Percentiles rank a stretch among this genome's conserved stretches.
Conservation (phyloP, 371 early-diverging fungal species). For the Mortierella sp. region DNA sequence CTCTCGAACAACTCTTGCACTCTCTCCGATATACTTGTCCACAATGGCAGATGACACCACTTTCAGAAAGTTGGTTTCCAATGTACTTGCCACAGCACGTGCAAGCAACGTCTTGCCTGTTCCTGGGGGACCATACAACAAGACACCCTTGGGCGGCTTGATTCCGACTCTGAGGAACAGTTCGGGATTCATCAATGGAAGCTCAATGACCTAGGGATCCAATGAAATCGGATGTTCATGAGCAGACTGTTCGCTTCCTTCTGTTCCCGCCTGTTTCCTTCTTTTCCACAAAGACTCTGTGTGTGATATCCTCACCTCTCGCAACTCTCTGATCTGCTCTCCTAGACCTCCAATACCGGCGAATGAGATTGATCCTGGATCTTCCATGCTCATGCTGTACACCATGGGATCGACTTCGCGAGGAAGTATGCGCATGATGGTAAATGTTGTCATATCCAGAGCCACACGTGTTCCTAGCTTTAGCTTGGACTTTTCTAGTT, state of each 20-base stretch:
- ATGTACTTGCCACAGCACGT: conserved; percentile 82
- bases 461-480: conserved; percentile 98
- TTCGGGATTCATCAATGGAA: conserved; percentile 98
- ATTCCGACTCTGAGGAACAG: conserved; percentile 99
- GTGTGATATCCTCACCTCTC: conserved; percentile 81
- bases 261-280: no score
- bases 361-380: conserved; percentile 96
- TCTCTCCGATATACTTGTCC: conserved; percentile 95
- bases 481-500: conserved; percentile 91
- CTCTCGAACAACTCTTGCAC: conserved; percentile 93
- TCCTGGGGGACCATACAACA: conserved; percentile 99
- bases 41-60: conserved; percentile 92
- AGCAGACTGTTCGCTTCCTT: no score
- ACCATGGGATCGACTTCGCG: conserved; percentile 99
- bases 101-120: conserved; percentile 92
- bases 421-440: conserved; percentile 99
- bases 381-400: conserved; percentile 99
- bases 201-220: no score
- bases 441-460: conserved; percentile 99
- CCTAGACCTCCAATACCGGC: conserved; percentile 97
- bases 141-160: conserved; percentile 98
- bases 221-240: no score
- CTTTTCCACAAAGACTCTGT: no score
- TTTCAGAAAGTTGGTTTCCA: conserved; percentile 97
- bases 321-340: conserved; percentile 98